Conservation (phyloP, 768 basidiomycete species). For the Panellus pusillus region DNA sequence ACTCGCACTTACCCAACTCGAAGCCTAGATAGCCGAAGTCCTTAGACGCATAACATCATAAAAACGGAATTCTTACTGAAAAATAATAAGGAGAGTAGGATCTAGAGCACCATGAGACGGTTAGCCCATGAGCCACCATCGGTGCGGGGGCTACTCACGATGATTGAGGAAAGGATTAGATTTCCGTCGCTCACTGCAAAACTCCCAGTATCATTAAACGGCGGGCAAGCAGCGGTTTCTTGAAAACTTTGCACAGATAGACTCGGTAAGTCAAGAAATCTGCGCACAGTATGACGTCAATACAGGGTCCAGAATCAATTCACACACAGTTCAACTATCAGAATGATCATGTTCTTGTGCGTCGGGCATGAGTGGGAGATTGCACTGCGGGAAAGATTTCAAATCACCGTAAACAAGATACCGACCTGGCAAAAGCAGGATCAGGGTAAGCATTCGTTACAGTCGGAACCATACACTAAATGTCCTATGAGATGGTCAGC, state of each 20-base stretch:
- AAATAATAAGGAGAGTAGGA: conserved; percentile 1
- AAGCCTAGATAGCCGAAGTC: not conserved
- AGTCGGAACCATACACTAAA: not conserved
- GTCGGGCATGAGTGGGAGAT: too few relatives aligned
- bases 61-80: not conserved
- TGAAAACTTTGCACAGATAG: too few relatives aligned
- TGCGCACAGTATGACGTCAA: not conserved
- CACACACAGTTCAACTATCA: too few relatives aligned
- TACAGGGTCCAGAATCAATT: too few relatives aligned
- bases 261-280: conserved; percentile 16
- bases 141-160: not conserved
- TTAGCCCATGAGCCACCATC: not conserved
- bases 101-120: not conserved
- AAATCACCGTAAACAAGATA: conserved; percentile 8
- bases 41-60: not conserved
- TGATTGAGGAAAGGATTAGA: conserved; percentile 13
- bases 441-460: too few relatives aligned
- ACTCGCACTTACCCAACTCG: conserved; percentile 1
- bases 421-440: too few relatives aligned
- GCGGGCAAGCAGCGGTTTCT: too few relatives aligned
- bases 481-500: not conserved
- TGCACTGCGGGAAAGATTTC: not conserved
- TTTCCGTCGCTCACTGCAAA: not conserved
- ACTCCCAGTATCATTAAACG: not conserved
- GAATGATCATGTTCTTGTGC: too few relatives aligned